These are phyloP conservation scores for Amylocarpus encephaloides DNA, from an alignment of 2,329 filamentous ascomycete genomes.

Conservation along the genomic window DNA sequence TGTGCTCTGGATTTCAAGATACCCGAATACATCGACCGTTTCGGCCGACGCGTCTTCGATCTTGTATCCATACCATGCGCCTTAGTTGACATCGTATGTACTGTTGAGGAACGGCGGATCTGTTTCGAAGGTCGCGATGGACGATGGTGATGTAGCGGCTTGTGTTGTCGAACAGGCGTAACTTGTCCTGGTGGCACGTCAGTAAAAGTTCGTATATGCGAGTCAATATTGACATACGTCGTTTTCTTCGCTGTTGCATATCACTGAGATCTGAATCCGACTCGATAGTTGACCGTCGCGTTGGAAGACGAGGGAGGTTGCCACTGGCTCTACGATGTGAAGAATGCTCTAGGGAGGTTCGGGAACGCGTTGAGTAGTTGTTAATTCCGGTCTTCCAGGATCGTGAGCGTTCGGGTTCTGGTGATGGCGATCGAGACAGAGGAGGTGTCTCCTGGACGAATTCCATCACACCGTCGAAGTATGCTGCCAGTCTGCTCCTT, in stretches of 20 bases:
- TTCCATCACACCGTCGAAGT: conserved; percentile 16
- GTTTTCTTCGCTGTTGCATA: not conserved
- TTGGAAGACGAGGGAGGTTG: conserved; percentile 3
- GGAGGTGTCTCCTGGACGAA: conserved; percentile 9
- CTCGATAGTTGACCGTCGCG: conserved; percentile 1
- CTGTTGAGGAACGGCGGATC: not conserved
- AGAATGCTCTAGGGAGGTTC: not conserved
- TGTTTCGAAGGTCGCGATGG: not conserved
- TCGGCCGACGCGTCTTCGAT: conserved; percentile 5
- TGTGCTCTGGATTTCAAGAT: too few relatives aligned
- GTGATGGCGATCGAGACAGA: conserved; percentile 9
- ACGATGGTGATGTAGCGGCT: not conserved
- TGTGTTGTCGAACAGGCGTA: conserved; percentile 3
- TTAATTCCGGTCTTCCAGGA: not conserved
- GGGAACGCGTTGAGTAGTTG: not conserved
- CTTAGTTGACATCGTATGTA: not conserved
- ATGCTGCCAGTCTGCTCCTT: conserved; percentile 10
- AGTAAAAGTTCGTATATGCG: not conserved
- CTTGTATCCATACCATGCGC: conserved; percentile 10
- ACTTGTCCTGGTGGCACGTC: conserved; percentile 5
- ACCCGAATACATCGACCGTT: too few relatives aligned
- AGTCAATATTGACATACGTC: conserved; percentile 1
- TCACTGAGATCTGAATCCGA: conserved; percentile 7
- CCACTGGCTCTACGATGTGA: not conserved
- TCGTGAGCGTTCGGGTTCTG: not conserved